A percentile compares a stretch with the other conserved stretches of the same genome.
These are phyloP conservation scores for Solanum ossicruentum DNA, from an alignment of 257 asterid genomes.

Conservation along the genomic window DNA sequence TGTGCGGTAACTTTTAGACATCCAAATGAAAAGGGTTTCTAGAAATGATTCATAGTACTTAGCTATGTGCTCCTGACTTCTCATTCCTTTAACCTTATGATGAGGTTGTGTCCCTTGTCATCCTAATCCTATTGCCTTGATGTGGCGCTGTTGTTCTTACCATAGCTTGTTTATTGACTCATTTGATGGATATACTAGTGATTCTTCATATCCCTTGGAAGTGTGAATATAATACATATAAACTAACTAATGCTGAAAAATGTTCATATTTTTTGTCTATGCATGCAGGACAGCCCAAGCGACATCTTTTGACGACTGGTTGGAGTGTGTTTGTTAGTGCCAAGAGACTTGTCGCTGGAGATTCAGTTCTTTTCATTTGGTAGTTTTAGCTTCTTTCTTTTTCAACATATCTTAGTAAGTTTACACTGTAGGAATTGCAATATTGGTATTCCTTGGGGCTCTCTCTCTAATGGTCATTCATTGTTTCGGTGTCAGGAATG, in stretches of 20 bases:
- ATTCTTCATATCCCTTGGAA: not conserved
- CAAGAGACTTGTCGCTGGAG: slow-evolving; percentile 46
- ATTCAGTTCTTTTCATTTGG: slow-evolving; percentile 51
- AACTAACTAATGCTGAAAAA: not conserved
- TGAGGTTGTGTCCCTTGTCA: not conserved
- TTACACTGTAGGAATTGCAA: not conserved
- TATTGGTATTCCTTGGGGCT: not conserved
- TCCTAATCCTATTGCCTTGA: not conserved
- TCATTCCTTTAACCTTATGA: not conserved
- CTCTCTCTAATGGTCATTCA: not conserved
- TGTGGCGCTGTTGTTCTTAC: not conserved
- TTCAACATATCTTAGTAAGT: not conserved
- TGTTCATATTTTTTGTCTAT: not conserved
- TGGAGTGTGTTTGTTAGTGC: slow-evolving; percentile 58
- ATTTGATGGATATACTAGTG: not conserved
- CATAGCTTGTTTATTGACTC: not conserved
- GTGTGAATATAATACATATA: not conserved
- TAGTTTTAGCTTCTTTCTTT: slow-evolving; percentile 6
- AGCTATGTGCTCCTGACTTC: not conserved
- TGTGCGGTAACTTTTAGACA: not conserved
- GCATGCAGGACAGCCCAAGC: slow-evolving; percentile 44
- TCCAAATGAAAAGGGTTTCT: not conserved
- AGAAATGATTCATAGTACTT: not conserved
- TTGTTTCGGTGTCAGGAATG: slow-evolving; percentile 45
- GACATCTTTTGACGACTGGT: slow-evolving; percentile 51